phyloP scores from a whole-genome alignment of 208 protist species.

The Leptomonas seymouri region DNA sequence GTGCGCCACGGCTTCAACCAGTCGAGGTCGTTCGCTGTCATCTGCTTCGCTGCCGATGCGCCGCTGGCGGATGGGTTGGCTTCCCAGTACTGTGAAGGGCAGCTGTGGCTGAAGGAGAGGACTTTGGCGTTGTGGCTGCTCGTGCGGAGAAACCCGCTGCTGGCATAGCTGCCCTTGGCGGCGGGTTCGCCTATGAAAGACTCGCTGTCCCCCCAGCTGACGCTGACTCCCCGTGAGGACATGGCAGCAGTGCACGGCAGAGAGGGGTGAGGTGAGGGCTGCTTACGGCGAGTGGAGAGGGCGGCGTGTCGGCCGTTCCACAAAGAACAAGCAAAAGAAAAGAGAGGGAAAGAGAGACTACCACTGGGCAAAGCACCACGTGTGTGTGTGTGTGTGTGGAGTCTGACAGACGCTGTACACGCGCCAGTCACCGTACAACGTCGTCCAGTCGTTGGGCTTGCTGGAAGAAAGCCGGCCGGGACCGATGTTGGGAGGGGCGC shows the following conservation, averaged over 20 bases:
- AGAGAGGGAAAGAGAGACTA: not conserved
- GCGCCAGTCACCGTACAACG: too few species aligned
- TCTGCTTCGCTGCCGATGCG: not conserved
- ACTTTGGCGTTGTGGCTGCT: not conserved
- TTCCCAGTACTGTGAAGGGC: not conserved
- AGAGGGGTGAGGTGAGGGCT: too few species aligned
- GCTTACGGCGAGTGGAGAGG: too few species aligned
- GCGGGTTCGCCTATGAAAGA: not conserved
- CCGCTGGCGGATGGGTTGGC: not conserved
- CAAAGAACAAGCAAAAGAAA: not conserved
- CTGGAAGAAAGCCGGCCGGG: too few species aligned
- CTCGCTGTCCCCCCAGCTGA: slow-evolving; percentile 4
- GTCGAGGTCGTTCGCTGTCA: slow-evolving; percentile 3
- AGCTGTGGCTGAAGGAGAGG: slow-evolving; percentile 8
- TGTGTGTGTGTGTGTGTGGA: too few species aligned
- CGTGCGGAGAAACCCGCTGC: not conserved
- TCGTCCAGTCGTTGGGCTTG: too few species aligned
- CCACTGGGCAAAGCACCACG: not conserved
- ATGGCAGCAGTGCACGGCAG: not conserved
- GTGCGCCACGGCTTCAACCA: slow-evolving; percentile 64
- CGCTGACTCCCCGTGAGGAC: slow-evolving; percentile 5
- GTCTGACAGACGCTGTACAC: too few species aligned
- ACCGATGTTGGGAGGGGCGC: too few species aligned
- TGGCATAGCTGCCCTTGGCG: not conserved
- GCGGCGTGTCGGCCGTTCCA: not conserved